A percentile compares a stretch with the other conserved stretches of the same genome.
Conservation (phyloP, 2,329 filamentous ascomycete species). For the Akanthomyces dipterigenus region DNA sequence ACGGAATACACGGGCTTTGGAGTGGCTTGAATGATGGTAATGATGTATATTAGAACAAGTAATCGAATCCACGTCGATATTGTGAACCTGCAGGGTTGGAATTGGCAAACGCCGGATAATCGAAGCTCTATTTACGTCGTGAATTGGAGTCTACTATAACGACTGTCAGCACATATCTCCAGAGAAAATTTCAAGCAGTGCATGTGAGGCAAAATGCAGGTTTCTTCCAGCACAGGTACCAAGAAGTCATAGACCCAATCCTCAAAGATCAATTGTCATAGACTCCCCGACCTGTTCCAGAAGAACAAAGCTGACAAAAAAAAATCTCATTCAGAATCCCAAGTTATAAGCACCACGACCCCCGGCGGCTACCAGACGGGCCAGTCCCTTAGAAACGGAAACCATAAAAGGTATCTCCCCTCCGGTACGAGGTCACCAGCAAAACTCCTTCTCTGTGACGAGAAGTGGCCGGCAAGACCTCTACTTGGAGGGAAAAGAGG, state of each 20-base stretch:
- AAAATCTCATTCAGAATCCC: conserved; percentile 37
- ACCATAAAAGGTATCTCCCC: background rate
- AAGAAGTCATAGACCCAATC: background rate
- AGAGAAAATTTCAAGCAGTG: conserved; percentile 4
- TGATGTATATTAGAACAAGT: conserved; percentile 6
- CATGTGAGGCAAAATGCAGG: background rate
- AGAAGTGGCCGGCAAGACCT: conserved; percentile 8
- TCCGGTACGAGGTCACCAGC: background rate
- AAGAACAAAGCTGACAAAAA: background rate
- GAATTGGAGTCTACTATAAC: background rate
- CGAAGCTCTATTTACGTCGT: background rate
- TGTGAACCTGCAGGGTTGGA: background rate
- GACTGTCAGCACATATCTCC: conserved; percentile 1
- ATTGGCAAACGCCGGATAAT: background rate
- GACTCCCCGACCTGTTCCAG: background rate
- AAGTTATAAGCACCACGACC: conserved; percentile 39
- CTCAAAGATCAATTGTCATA: background rate
- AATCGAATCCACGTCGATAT: background rate
- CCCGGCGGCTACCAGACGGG: conserved; percentile 26
- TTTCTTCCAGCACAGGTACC: background rate
- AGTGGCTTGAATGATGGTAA: background rate
- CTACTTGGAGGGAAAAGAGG: background rate
- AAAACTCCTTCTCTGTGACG: conserved; percentile 9
- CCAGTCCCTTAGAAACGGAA: conserved; percentile 16
- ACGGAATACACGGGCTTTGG: background rate